phyloP scores from a whole-genome alignment of 352 stramenopile genomes.

The Phytophthora fragariae region DNA sequence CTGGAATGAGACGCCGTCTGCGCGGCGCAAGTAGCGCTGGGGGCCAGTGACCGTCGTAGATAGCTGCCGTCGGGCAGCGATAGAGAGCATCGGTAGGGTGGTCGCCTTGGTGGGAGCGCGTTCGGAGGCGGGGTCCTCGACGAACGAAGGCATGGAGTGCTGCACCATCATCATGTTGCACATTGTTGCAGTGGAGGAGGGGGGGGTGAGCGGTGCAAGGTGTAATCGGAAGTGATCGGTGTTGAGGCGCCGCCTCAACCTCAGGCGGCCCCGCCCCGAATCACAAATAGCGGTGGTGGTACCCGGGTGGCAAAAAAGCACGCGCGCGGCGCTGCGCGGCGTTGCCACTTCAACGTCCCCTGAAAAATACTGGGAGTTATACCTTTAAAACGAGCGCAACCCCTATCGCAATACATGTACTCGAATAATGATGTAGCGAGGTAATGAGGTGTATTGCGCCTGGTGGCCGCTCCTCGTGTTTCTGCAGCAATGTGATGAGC shows the following conservation, averaged over 20 bases:
- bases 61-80: neutral
- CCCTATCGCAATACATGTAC: too few relatives aligned
- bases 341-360: conserved; percentile 7
- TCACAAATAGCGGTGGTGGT: conserved; percentile 6
- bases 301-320: conserved; percentile 1
- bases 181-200: conserved; percentile 11
- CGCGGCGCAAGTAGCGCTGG: conserved; percentile 11
- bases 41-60: neutral
- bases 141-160: conserved; percentile 14
- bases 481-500: neutral
- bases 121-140: conserved; percentile 20
- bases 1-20: conserved; percentile 43
- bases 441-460: too few relatives aligned
- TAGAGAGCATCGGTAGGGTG: neutral
- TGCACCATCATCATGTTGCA: conserved; percentile 32
- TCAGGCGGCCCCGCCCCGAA: neutral
- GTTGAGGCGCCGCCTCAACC: too few relatives aligned
- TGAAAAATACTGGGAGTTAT: too few relatives aligned
- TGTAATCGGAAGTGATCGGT: conserved; percentile 7
- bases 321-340: neutral
- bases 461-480: neutral
- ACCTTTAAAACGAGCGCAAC: too few relatives aligned
- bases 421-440: too few relatives aligned
- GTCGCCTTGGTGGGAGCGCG: conserved; percentile 3
- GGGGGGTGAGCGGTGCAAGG: neutral